Percentiles rank a stretch among this genome's conserved stretches.
These are phyloP conservation scores for Plicaturopsis crispa DNA, from an alignment of 768 basidiomycete genomes.

Conservation along the genomic window DNA sequence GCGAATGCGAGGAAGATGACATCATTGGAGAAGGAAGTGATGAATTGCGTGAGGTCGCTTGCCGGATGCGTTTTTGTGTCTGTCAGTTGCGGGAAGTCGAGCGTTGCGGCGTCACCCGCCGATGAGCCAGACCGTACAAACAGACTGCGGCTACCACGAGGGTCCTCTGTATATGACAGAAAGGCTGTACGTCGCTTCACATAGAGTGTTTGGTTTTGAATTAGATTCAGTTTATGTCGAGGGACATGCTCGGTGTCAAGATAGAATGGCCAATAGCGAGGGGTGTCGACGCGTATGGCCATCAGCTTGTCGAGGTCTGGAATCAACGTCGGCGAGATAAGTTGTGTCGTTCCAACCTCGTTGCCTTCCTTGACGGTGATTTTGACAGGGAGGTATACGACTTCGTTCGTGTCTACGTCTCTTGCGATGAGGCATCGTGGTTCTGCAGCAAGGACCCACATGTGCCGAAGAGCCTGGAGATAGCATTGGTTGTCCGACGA, in stretches of 20 bases:
- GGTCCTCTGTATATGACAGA: conserved; percentile 89
- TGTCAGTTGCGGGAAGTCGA: conserved; percentile 77
- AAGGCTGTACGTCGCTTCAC: conserved; percentile 92
- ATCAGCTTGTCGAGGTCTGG: conserved; percentile 79
- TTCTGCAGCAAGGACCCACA: conserved; percentile 95
- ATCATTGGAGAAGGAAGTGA: conserved; percentile 82
- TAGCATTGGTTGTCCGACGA: conserved; percentile 87
- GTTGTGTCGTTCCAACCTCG: conserved; percentile 57
- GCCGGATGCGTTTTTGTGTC: conserved; percentile 61
- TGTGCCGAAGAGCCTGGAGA: conserved; percentile 86
- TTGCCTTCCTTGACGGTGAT: conserved; percentile 67
- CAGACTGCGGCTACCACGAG: conserved; percentile 85
- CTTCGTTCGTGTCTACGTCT: conserved; percentile 87
- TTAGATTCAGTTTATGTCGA: conserved; percentile 59
- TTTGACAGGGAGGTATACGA: conserved; percentile 90
- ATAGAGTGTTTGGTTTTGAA: conserved; percentile 76
- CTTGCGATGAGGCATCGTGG: conserved; percentile 87
- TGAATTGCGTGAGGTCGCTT: conserved; percentile 76
- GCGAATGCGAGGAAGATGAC: conserved; percentile 74
- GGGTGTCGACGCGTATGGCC: conserved; percentile 85
- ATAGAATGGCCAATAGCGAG: conserved; percentile 91
- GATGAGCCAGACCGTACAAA: conserved; percentile 85
- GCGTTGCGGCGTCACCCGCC: conserved; percentile 73
- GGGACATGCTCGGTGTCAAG: conserved; percentile 67
- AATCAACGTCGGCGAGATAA: conserved; percentile 90